Conservation (phyloP, 192 early-diverging fungal genomes). For the Coemansia sp. region DNA sequence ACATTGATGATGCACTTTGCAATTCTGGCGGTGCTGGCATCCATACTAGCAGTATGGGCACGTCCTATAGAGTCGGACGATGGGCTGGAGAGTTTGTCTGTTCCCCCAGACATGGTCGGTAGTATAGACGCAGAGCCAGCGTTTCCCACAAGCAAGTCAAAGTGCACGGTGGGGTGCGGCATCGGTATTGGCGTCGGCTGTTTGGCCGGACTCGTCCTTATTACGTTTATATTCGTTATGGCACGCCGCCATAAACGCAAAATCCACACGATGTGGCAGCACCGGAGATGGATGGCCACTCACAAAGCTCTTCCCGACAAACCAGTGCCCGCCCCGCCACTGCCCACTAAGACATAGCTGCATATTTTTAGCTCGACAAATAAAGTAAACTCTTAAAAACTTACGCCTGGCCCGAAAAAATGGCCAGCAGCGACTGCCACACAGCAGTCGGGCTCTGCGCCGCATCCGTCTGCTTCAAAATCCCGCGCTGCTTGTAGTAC, state of each 20-base stretch:
- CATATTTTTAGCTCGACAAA: background rate
- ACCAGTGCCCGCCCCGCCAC: conserved; percentile 42
- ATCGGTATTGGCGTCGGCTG: conserved; percentile 50
- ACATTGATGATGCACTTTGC: background rate
- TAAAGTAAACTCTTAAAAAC: background rate
- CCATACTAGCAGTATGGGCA: background rate
- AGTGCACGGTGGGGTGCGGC: conserved; percentile 46
- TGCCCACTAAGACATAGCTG: conserved; percentile 28
- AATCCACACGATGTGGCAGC: conserved; percentile 28
- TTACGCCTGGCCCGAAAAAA: conserved; percentile 66
- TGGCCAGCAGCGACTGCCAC: conserved; percentile 85
- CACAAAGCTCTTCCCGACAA: conserved; percentile 52
- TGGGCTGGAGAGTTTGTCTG: background rate
- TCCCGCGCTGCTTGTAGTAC: conserved; percentile 94
- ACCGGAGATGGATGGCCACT: conserved; percentile 40
- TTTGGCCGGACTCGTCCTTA: conserved; percentile 26
- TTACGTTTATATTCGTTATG: conserved; percentile 41
- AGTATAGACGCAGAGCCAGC: background rate
- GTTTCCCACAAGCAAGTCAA: conserved; percentile 3
- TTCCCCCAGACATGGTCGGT: conserved; percentile 5
- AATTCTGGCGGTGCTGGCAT: conserved; percentile 4
- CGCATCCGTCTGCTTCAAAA: conserved; percentile 92
- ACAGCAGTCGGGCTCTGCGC: conserved; percentile 83
- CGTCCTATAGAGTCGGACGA: background rate
- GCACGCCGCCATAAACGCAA: conserved; percentile 44